A percentile compares a stretch with the other conserved stretches of the same genome.
phyloP scores from a whole-genome alignment of 1,139 yeast species.

The Yamadazyma epiphylla region DNA sequence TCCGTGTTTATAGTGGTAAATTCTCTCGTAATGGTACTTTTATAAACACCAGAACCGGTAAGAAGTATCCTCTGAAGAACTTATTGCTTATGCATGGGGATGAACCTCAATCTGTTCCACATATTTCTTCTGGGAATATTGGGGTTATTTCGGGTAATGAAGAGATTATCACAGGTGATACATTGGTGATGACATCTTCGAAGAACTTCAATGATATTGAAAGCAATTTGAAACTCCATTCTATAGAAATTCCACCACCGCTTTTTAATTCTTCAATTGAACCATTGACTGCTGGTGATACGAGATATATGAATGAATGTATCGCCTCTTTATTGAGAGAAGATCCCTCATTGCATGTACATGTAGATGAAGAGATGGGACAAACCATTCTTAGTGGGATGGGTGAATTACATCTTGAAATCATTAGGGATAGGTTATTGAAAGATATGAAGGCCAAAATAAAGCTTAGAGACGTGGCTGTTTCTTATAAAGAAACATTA shows the following conservation, averaged over 20 bases:
- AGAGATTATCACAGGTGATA: conserved; percentile 85
- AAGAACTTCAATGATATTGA: conserved; percentile 53
- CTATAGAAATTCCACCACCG: conserved; percentile 87
- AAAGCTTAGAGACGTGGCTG: conserved; percentile 76
- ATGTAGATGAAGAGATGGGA: conserved; percentile 76
- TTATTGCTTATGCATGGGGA: conserved; percentile 88
- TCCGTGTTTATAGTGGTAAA: conserved; percentile 83
- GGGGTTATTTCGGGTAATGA: conserved; percentile 80
- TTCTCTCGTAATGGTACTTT: conserved; percentile 60
- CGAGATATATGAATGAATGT: conserved; percentile 63
- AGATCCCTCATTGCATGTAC: conserved; percentile 39
- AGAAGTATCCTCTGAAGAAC: conserved; percentile 61
- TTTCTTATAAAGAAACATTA: conserved; percentile 81
- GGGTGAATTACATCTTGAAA: conserved; percentile 94
- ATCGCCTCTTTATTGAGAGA: conserved; percentile 66
- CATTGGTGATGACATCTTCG: conserved; percentile 50
- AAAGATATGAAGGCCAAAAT: conserved; percentile 81
- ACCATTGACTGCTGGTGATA: conserved; percentile 81
- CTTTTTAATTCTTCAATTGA: conserved; percentile 84
- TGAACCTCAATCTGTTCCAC: conserved; percentile 64
- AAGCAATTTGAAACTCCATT: conserved; percentile 54
- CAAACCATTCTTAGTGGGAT: conserved; percentile 87
- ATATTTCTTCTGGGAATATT: conserved; percentile 72
- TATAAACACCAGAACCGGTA: conserved; percentile 67
- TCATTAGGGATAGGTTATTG: conserved; percentile 72